Conservation (phyloP, 148 eudicot genomes). For the Rhododendron williamsianum region DNA sequence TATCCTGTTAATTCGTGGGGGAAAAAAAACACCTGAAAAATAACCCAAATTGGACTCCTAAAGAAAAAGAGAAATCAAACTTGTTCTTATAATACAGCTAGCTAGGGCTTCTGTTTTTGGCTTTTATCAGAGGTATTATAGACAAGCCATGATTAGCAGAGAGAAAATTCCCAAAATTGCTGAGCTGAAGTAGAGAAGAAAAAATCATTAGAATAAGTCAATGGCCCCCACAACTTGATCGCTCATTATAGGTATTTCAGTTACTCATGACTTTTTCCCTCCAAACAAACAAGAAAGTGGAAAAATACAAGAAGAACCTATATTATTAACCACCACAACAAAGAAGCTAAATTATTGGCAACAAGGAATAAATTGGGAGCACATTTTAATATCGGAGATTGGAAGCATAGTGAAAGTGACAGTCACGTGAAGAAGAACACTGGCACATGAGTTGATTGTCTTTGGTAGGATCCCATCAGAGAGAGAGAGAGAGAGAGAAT, state of each 20-base stretch:
- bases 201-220: not conserved
- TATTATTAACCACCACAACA: not conserved
- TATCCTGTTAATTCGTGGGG: no score
- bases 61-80: not conserved
- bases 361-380: not conserved
- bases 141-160: constrained; percentile 24
- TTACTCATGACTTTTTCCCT: not conserved
- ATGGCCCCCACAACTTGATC: not conserved
- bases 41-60: no score
- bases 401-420: constrained; percentile 2
- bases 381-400: not conserved
- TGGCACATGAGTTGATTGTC: not conserved
- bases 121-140: not conserved
- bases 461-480: constrained; percentile 8
- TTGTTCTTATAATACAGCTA: constrained; percentile 11
- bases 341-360: not conserved
- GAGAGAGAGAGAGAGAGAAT: not conserved
- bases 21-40: no score
- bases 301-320: not conserved
- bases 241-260: constrained; percentile 6
- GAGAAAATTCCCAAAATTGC: not conserved
- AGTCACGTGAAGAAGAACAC: constrained; percentile 7
- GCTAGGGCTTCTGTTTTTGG: constrained; percentile 23
- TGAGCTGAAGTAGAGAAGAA: not conserved
- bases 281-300: not conserved